Evolutionary conservation across 2,329 filamentous ascomycete species (phyloP), one percentile per base, ranked within the genome.

Genomic region (Alternaria atra): DNA sequence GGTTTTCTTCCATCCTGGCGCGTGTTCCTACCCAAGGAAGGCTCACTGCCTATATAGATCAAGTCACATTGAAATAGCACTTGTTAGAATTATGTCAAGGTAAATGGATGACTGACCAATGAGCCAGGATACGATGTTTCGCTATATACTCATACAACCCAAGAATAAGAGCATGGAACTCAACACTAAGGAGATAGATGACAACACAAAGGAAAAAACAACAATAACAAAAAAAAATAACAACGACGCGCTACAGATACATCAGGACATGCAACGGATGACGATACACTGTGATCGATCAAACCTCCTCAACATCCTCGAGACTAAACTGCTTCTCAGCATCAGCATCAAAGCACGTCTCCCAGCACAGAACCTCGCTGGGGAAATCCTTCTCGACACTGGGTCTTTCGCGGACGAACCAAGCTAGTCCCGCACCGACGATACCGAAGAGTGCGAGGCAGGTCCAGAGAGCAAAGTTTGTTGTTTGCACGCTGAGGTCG

Each of bases 391-490:
- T 75, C 44, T 80, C 80, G 1, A 84, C 80, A 40, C 79, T 79
- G 3, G 81, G 80, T 48, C 78, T 70, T 57, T 83, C 81, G 46
- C 80, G 73, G 9, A 84, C 77, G 50, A 80, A 82, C 76, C 79
- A 80, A 4, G 81, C 81, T 30, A 82, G 68, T 34, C 71, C 77
- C 4, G 80, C 80, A n/a, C 82, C 82, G 1, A 76, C 69, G 23
- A 73, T 65, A 9, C 81, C 80, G 42, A 82, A 76, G 23, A 78
- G 68, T 8, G 78, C 74, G 32, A 84, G 72, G 30, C 75, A 77
- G 5, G 76, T 78, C 82, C 82, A 84, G 1, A 83, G 74, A 2
- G 78, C 77, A n/a, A 79, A 76, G 55, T 83, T 83, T 40, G 81
- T 80, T 4, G 72, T 74, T 13, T 76, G 72, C n/a, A 83, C 74